These are phyloP conservation scores for Pezicula radicicola DNA, from an alignment of 2,329 filamentous ascomycete genomes.

Conservation along the genomic window DNA sequence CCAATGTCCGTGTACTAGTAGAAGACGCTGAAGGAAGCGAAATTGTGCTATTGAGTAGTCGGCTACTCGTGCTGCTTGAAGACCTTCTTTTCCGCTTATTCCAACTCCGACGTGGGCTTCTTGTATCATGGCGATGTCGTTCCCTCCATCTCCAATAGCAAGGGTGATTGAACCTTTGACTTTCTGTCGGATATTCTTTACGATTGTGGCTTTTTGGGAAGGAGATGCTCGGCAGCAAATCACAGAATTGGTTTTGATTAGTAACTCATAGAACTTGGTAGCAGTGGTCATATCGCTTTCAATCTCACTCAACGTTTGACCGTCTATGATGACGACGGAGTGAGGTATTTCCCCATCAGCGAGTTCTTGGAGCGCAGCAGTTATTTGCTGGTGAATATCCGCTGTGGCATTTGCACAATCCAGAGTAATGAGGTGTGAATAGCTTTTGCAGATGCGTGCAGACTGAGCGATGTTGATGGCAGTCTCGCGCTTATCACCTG, in stretches of 20 bases:
- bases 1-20: slow-evolving; percentile 84
- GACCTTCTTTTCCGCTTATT: slow-evolving; percentile 84
- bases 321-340: slow-evolving; percentile 80
- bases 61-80: slow-evolving; percentile 83
- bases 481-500: slow-evolving; percentile 88
- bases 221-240: slow-evolving; percentile 93
- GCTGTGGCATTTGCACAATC: slow-evolving; percentile 51
- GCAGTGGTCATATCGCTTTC: slow-evolving; percentile 58
- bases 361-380: slow-evolving; percentile 62
- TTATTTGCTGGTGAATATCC: slow-evolving; percentile 64
- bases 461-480: slow-evolving; percentile 91
- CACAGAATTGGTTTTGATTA: slow-evolving; percentile 76
- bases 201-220: slow-evolving; percentile 81
- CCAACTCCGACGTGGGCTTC: slow-evolving; percentile 84
- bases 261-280: slow-evolving; percentile 70
- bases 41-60: slow-evolving; percentile 92
- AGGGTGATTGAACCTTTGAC: slow-evolving; percentile 74
- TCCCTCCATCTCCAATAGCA: slow-evolving; percentile 88
- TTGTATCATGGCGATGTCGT: slow-evolving; percentile 93
- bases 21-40: slow-evolving; percentile 74
- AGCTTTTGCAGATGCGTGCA: slow-evolving; percentile 67
- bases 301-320: slow-evolving; percentile 70
- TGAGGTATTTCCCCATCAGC: slow-evolving; percentile 65
- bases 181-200: slow-evolving; percentile 70
- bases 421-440: slow-evolving; percentile 77